Evolutionary conservation across 2,329 filamentous ascomycete species (phyloP), one percentile per base, ranked within the genome.

Genomic region (Xylaria sp.): DNA sequence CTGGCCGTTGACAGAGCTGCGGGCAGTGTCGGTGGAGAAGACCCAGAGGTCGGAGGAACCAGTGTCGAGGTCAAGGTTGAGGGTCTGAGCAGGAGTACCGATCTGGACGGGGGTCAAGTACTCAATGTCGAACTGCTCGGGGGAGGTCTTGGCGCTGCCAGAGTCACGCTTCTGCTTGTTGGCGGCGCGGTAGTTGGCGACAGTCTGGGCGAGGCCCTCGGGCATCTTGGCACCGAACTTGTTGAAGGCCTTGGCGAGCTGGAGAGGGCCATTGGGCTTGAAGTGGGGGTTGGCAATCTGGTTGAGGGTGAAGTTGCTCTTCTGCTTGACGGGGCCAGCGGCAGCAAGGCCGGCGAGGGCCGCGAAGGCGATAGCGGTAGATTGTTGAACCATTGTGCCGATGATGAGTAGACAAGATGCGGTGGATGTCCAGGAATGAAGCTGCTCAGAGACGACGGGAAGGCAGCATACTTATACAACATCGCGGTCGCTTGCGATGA

Each of bases 1-100:
- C 60, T 73, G 71, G 10, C 71, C 70, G 49, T 68, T 68, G 52
- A 67, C 59, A 9, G 56, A 59, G 35, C 65, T 57, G 52, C 56
- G 60, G 1, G 56, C 34, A 30, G 69, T 66, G 54, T 69, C 63
- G 23, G 63, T 67, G 63, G 68, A 71, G 67, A 73, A 73, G 44
- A 73, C 71, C 71, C 71, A 73, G 7, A 73, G 65, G 54, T 74
- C 72, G 10, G 72, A 71, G n/a, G 71, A 73, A 23, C 72, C 72
- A 2, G 71, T 69, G 64, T 74, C 72, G 60, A 74, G 71, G 62
- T 73, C 71, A 0, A 73, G 63, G 65, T 72, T 72, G 19, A 73
- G 64, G n/a, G 57, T 59, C 68, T 73, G 69, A 13, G 68, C 65
- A n/a, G 71, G 71, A 4, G 70, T 73, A 47, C 71, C 71, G 54